Percentiles rank a stretch among this genome's conserved stretches.
phyloP scores from a whole-genome alignment of 2,329 filamentous ascomycete genomes.

The Cryoendolithus antarcticus region DNA sequence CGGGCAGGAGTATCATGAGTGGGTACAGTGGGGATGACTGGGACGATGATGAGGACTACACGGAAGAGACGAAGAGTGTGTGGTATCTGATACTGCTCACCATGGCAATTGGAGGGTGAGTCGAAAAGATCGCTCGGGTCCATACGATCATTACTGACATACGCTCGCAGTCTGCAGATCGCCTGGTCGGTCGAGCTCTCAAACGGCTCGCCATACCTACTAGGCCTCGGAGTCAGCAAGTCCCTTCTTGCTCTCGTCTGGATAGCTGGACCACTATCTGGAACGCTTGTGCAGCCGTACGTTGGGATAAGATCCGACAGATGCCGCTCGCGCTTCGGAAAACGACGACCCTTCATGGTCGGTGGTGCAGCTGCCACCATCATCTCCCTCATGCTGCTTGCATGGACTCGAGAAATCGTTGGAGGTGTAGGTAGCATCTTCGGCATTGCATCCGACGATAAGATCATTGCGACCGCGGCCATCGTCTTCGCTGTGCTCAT shows the following conservation, averaged over 20 bases:
- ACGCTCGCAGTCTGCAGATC: conserved; percentile 59
- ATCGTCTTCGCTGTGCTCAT: conserved; percentile 73
- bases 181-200: conserved; percentile 94
- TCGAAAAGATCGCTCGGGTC: conserved; percentile 3
- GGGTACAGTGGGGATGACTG: no score
- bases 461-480: conserved; percentile 50
- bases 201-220: conserved; percentile 60
- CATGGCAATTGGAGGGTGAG: conserved; percentile 63
- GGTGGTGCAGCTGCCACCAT: conserved; percentile 38
- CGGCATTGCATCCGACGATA: conserved; percentile 52
- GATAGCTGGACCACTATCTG: conserved; percentile 44
- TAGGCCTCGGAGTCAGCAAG: conserved; percentile 41
- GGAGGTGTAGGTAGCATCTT: conserved; percentile 54
- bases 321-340: conserved; percentile 36
- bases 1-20: no score
- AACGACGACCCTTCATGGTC: conserved; percentile 40
- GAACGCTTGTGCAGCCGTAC: conserved; percentile 41
- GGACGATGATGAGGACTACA: conserved; percentile 7
- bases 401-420: conserved; percentile 45
- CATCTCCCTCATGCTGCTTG: conserved; percentile 35
- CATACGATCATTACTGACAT: not conserved
- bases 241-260: conserved; percentile 41
- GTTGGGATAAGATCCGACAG: conserved; percentile 42
- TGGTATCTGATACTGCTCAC: conserved; percentile 83
- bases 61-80: conserved; percentile 50